Evolutionary conservation across 768 basidiomycete genomes (phyloP).

Genomic region (Xerocomus brunneocitrinus): DNA sequence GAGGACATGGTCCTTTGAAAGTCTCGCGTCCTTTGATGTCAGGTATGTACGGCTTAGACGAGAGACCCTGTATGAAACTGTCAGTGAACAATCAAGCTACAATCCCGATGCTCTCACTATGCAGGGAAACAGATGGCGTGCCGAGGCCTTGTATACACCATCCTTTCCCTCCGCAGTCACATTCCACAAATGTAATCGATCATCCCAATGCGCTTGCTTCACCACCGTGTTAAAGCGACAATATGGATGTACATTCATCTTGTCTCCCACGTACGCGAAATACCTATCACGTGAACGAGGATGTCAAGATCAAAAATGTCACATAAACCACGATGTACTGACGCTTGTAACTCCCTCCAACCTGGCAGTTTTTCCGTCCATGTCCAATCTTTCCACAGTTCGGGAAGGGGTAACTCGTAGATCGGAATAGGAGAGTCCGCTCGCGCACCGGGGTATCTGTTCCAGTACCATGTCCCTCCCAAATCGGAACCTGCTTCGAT

Average conservation of each 20-base stretch:
- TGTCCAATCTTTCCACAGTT: conserved; percentile 13
- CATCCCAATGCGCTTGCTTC: conserved; percentile 12
- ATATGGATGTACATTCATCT: conserved; percentile 8
- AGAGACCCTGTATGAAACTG: neutral
- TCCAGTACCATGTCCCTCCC: conserved; percentile 15
- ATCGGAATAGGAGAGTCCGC: conserved; percentile 7
- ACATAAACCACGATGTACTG: no score
- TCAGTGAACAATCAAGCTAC: neutral
- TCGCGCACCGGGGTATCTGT: conserved; percentile 13
- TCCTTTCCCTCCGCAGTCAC: conserved; percentile 6
- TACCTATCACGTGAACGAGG: neutral
- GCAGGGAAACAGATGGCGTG: conserved; percentile 8
- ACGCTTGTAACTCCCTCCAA: conserved; percentile 10
- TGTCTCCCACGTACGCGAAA: conserved; percentile 8
- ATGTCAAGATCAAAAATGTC: no score
- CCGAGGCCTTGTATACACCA: neutral
- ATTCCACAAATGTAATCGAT: conserved; percentile 10
- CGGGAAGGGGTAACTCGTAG: conserved; percentile 8
- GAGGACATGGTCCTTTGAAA: conserved; percentile 8
- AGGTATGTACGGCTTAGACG: conserved; percentile 10
- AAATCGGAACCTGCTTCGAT: conserved; percentile 13
- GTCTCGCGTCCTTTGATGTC: conserved; percentile 9
- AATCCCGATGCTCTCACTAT: neutral
- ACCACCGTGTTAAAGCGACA: conserved; percentile 13
- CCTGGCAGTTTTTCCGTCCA: conserved; percentile 12